A percentile compares a stretch with the other conserved stretches of the same genome.
Conservation (phyloP, 2,329 filamentous ascomycete species). For the Aspergillus fumigatiaffinis region DNA sequence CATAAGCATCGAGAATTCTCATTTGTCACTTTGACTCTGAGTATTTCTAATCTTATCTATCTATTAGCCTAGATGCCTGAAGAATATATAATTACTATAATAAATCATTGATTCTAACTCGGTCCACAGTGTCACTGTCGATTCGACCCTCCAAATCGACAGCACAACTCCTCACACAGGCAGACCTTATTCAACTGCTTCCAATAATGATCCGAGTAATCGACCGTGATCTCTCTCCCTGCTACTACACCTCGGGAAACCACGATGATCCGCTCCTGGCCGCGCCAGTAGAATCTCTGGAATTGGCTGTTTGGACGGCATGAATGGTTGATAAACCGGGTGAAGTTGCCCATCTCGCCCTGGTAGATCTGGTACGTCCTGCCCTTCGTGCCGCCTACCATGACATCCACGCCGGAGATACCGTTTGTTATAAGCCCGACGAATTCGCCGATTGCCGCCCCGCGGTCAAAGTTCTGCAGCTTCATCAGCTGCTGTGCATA, state of each 20-base stretch:
- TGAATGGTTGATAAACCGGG: conserved; percentile 57
- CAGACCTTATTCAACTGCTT: conserved; percentile 53
- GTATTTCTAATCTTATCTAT: neutral
- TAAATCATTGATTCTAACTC: neutral
- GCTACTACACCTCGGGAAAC: conserved; percentile 54
- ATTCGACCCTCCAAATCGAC: conserved; percentile 24
- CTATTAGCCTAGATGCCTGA: neutral
- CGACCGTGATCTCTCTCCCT: conserved; percentile 54
- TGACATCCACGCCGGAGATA: conserved; percentile 51
- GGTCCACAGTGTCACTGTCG: too few relatives aligned
- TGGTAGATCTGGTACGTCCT: conserved; percentile 56
- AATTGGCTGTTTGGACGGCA: conserved; percentile 57
- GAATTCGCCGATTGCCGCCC: conserved; percentile 53
- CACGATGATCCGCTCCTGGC: conserved; percentile 52
- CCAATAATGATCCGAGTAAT: conserved; percentile 59
- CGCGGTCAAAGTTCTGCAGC: conserved; percentile 48
- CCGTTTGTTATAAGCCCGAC: conserved; percentile 53
- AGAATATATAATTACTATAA: neutral
- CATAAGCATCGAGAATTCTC: neutral
- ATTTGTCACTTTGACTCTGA: neutral
- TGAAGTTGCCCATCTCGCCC: conserved; percentile 53
- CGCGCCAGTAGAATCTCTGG: conserved; percentile 55
- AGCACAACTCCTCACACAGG: conserved; percentile 52
- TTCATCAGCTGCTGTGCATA: too few relatives aligned
- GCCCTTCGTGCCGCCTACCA: conserved; percentile 44